These are phyloP conservation scores for Nannochloropsis granulata DNA, from an alignment of 108 stramenopile species.

Conservation along the genomic window DNA sequence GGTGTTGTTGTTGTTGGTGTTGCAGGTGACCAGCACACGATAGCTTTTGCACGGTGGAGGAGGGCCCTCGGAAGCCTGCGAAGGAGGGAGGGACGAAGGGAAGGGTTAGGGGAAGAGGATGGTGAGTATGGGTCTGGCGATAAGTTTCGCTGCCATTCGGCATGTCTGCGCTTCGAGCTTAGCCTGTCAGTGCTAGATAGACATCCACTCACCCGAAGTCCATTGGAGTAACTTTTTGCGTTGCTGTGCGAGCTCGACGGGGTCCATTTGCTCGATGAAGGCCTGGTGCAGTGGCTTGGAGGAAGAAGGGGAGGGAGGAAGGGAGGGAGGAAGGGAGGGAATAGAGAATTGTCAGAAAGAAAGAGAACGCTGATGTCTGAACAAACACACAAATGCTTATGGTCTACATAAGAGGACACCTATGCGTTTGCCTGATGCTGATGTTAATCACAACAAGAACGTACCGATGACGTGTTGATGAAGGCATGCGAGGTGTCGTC, in stretches of 20 bases:
- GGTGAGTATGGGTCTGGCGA: neutral
- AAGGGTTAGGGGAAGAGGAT: neutral
- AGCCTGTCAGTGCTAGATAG: too few relatives aligned
- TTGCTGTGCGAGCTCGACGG: neutral
- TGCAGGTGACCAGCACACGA: neutral
- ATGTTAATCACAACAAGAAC: neutral
- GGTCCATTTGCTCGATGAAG: neutral
- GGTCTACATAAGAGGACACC: too few relatives aligned
- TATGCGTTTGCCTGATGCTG: too few relatives aligned
- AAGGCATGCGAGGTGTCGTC: neutral
- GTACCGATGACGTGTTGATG: neutral
- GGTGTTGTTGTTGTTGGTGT: neutral
- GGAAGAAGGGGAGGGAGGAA: neutral
- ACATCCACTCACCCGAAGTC: neutral
- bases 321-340: neutral
- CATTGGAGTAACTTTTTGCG: neutral
- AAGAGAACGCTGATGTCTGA: too few relatives aligned
- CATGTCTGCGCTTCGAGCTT: too few relatives aligned
- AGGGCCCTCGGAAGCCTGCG: neutral
- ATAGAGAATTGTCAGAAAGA: too few relatives aligned
- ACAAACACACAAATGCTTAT: too few relatives aligned
- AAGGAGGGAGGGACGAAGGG: neutral
- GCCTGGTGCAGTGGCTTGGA: neutral
- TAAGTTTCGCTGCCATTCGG: neutral
- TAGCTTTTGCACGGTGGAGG: neutral